phyloP scores from a whole-genome alignment of 176 grass and related monocot species.

The Microstegium vimineum region DNA sequence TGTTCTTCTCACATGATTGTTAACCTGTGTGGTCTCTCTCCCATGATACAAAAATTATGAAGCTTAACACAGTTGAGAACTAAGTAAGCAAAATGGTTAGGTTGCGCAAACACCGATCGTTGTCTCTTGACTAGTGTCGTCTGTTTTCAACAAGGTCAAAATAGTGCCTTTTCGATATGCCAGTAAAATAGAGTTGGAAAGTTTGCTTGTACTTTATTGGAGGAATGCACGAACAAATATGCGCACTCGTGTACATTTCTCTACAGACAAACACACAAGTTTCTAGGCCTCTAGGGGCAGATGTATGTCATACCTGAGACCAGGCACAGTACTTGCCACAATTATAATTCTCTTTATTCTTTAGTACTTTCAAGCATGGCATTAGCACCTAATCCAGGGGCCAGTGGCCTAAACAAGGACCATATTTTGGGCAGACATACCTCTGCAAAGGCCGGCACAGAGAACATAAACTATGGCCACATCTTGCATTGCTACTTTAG shows the following conservation, averaged over 20 bases:
- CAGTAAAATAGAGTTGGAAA: conserved; percentile 16
- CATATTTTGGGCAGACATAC: conserved; percentile 40
- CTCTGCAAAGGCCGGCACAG: conserved; percentile 26
- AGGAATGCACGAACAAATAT: conserved; percentile 25
- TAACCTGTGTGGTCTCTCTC: not conserved
- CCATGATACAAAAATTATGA: not conserved
- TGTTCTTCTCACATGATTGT: not conserved
- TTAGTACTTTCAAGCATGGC: conserved; percentile 25
- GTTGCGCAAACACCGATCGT: not conserved
- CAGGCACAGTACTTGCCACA: conserved; percentile 19
- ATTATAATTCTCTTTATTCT: conserved; percentile 32
- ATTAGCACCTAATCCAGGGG: conserved; percentile 47
- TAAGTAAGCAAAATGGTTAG: not conserved
- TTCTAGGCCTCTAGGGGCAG: conserved; percentile 34
- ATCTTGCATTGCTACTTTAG: conserved; percentile 34
- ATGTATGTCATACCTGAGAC: conserved; percentile 22
- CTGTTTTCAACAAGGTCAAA: not conserved
- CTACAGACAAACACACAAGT: conserved; percentile 33
- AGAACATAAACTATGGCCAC: conserved; percentile 29
- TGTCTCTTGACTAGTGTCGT: not conserved
- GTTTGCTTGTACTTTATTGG: not conserved
- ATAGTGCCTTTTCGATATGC: not conserved
- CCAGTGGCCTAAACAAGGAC: conserved; percentile 40
- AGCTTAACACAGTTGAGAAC: not conserved
- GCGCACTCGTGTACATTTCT: conserved; percentile 30